Evolutionary conservation across 306 rosid species (phyloP), one percentile per base, ranked within the genome.

Genomic region (Pyrus bretschneideri): DNA sequence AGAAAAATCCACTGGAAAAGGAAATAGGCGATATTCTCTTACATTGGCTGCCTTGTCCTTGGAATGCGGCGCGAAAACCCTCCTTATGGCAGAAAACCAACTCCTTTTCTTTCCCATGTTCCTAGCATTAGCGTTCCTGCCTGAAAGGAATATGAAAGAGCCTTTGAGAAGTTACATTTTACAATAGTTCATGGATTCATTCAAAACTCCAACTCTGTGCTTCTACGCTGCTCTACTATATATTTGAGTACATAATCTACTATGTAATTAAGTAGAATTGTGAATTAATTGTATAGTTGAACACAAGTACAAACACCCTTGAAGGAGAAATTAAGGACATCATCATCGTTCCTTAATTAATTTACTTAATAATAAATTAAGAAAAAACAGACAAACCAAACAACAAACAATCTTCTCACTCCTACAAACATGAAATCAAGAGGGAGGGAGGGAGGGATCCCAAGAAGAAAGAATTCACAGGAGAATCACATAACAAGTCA

Each of bases 81-180:
- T 90, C 86, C 91, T 95, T 81, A 95, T 89, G 72, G 97, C 96
- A 73, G 97, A 84, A 89, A 95, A 88, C 97, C 99, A 95, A 83
- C 93, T 85, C 76, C 99, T 97, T 51, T 86, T 92, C 92, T 89
- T 95, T 81, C 99, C 97, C 99, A 95, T 94, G 80, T 78, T 84
- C 89, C 88, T 79, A 88, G 95, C 97, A 95, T 95, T 87, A 84
- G 90, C 83, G 73, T 86, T 58, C 84, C 81, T 81, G 79, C 87
- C 96, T 89, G 86, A 62, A 84, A 30, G 61, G 59, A 29, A 68
- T 74, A 65, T 19, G 22, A 78, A 76, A 76, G 72, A 74, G 66
- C 73, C 62, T 23, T 76, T 66, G 72, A 64, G 81, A 14, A 46
- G 52, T 25, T n/a, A 4, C 66, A n/a, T 6, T 21, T 55, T 23